Evolutionary conservation across 2,329 filamentous ascomycete genomes (phyloP).

Genomic region (Scorias spongiosa): DNA sequence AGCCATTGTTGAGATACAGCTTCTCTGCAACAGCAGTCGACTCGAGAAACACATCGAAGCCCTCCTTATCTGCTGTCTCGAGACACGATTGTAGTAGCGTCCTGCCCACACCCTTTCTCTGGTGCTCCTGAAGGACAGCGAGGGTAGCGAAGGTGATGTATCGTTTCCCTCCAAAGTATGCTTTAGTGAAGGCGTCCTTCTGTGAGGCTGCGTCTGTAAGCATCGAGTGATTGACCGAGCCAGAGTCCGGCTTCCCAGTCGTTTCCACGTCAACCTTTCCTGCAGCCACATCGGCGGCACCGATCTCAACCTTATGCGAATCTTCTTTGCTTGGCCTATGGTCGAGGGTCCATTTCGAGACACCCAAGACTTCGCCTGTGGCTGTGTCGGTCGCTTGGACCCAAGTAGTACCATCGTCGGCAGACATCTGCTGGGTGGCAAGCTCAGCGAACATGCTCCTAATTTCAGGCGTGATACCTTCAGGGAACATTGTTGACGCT

Average conservation of each 20-base stretch:
- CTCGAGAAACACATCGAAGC: not conserved
- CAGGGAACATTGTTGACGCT: not conserved
- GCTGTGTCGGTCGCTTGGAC: not conserved
- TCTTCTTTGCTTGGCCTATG: not conserved
- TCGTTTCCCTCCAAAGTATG: not conserved
- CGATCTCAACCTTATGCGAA: too few relatives aligned
- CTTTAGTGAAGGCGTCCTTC: too few relatives aligned
- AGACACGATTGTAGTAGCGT: slow-evolving; percentile 3
- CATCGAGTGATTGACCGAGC: too few relatives aligned
- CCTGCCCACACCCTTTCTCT: slow-evolving; percentile 2
- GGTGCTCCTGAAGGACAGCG: slow-evolving; percentile 2
- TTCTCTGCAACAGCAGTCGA: not conserved
- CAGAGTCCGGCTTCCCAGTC: not conserved
- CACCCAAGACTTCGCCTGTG: not conserved
- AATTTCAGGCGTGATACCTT: not conserved
- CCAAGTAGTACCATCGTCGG: not conserved
- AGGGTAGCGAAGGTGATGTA: not conserved
- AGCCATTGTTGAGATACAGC: not conserved
- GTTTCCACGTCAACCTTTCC: not conserved
- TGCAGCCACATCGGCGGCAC: not conserved
- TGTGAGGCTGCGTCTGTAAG: too few relatives aligned
- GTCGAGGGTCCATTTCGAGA: not conserved
- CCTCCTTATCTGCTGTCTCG: not conserved
- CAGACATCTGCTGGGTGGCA: not conserved
- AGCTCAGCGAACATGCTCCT: not conserved